phyloP scores from a whole-genome alignment of 2,329 filamentous ascomycete genomes.

The Beauveria sp. region DNA sequence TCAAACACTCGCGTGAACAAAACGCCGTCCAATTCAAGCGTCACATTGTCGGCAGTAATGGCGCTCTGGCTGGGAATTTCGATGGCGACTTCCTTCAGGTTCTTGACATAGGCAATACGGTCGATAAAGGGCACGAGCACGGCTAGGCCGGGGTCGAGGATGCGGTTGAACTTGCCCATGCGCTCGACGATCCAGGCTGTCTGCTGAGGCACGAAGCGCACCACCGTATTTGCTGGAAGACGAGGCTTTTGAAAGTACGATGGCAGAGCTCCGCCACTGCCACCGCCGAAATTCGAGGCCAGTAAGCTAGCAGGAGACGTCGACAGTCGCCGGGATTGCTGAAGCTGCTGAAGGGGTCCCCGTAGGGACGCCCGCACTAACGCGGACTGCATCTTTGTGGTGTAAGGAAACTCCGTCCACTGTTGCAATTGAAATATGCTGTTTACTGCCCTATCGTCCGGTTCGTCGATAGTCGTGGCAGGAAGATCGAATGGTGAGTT shows the following conservation, averaged over 20 bases:
- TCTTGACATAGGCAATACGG: constrained; percentile 96
- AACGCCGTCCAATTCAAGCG: constrained; percentile 89
- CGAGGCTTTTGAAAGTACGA: constrained; percentile 73
- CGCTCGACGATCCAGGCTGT: constrained; percentile 99
- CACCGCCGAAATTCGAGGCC: constrained; percentile 25
- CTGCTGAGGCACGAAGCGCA: constrained; percentile 98
- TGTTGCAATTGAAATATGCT: not conserved
- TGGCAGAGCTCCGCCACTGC: constrained; percentile 33
- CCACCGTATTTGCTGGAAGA: constrained; percentile 85
- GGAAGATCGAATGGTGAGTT: not conserved
- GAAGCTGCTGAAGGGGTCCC: constrained; percentile 14
- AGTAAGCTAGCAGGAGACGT: constrained; percentile 26
- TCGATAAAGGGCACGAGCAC: constrained; percentile 86
- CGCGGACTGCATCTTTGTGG: constrained; percentile 21
- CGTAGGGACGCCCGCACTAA: constrained; percentile 24
- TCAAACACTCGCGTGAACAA: constrained; percentile 95
- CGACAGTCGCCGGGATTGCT: constrained; percentile 22
- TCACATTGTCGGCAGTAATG: constrained; percentile 98
- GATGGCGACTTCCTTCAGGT: constrained; percentile 88
- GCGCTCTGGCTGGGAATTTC: constrained; percentile 97
- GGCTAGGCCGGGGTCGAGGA: constrained; percentile 85
- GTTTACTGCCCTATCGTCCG: not conserved
- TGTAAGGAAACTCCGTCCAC: not conserved
- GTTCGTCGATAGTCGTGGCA: not conserved
- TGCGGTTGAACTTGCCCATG: constrained; percentile 95